Percentiles rank a stretch among this genome's conserved stretches.
Conservation (phyloP, 169 alveolate species). For the Besnoitia besnoiti region DNA sequence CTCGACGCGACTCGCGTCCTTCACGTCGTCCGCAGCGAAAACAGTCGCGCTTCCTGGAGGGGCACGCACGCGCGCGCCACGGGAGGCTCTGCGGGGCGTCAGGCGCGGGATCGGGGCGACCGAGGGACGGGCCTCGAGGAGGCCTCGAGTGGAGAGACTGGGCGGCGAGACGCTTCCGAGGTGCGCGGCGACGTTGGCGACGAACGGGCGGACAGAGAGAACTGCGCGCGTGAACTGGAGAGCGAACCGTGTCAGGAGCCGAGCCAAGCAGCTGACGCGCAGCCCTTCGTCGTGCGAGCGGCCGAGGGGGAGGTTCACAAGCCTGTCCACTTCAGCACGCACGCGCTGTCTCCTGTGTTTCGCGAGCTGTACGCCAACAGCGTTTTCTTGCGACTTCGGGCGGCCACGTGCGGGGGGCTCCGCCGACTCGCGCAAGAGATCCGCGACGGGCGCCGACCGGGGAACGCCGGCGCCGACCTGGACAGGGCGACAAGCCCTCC, state of each 20-base stretch:
- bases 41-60: not conserved
- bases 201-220: no score
- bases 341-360: not conserved
- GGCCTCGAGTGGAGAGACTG: not conserved
- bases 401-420: not conserved
- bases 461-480: not conserved
- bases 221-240: not conserved
- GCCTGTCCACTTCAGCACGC: not conserved
- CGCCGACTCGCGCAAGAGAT: not conserved
- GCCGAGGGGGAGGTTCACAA: not conserved
- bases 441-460: not conserved
- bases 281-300: not conserved
- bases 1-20: not conserved
- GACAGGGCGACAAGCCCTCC: not conserved
- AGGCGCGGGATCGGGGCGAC: no score
- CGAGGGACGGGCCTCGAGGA: no score
- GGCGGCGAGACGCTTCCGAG: not conserved
- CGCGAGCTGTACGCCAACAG: not conserved
- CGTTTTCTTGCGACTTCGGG: not conserved
- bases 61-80: no score
- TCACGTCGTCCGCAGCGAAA: not conserved
- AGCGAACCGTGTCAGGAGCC: not conserved
- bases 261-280: not conserved
- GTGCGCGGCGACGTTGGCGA: no score
- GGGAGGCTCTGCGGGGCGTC: no score